phyloP scores from a whole-genome alignment of 2,329 filamentous ascomycete species.

The Blastomyces gilchristii region DNA sequence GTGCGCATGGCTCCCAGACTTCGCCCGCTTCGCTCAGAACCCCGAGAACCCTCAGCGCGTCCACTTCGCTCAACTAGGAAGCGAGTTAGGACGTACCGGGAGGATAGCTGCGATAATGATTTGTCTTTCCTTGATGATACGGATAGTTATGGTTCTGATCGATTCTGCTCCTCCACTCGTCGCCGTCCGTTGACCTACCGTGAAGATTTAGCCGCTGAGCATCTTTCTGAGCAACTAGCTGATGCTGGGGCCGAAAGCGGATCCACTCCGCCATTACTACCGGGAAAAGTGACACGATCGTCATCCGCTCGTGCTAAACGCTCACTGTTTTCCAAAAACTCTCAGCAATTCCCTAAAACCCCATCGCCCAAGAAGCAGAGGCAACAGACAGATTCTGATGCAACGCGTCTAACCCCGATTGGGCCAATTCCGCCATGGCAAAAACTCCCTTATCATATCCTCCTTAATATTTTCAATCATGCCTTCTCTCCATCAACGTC shows the following conservation, averaged over 20 bases:
- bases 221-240: neutral
- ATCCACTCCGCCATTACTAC: neutral
- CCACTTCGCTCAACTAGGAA: constrained; percentile 29
- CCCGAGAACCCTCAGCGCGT: constrained; percentile 19
- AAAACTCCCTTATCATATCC: constrained; percentile 56
- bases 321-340: constrained; percentile 12
- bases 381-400: constrained; percentile 5
- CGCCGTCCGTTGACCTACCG: constrained; percentile 6
- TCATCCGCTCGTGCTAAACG: constrained; percentile 10
- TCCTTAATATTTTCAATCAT: constrained; percentile 59
- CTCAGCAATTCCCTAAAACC: constrained; percentile 6
- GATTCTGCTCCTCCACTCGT: neutral
- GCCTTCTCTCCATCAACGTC: constrained; percentile 39
- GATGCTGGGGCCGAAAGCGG: neutral
- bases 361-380: constrained; percentile 12
- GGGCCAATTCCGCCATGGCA: constrained; percentile 47
- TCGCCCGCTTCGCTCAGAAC: constrained; percentile 12
- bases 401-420: constrained; percentile 13
- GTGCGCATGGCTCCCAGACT: constrained; percentile 24
- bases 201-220: neutral
- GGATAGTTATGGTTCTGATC: neutral
- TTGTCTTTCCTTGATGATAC: constrained; percentile 9
- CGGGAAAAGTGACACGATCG: constrained; percentile 9
- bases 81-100: constrained; percentile 30
- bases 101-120: constrained; percentile 28